These are phyloP conservation scores for Rhazya stricta DNA, from an alignment of 257 asterid genomes.

Conservation along the genomic window DNA sequence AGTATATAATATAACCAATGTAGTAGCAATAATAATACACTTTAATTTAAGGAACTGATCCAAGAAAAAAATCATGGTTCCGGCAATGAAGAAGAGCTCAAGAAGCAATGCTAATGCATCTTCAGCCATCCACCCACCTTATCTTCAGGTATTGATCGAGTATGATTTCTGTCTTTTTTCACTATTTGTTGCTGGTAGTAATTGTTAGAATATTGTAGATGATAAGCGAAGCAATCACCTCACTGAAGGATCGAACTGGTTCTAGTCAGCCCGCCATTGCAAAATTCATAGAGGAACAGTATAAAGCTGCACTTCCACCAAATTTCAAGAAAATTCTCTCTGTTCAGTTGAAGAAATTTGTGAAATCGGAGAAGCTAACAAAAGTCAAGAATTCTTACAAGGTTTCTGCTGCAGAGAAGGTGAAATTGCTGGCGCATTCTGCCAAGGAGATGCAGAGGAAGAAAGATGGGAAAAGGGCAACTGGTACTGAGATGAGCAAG, in stretches of 20 bases:
- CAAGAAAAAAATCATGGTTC: constrained; percentile 28
- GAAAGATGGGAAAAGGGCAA: background rate
- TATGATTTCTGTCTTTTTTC: background rate
- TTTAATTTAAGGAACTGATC: too few relatives aligned
- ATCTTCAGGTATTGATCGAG: constrained; percentile 29
- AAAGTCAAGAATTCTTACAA: constrained; percentile 50
- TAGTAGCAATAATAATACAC: too few relatives aligned
- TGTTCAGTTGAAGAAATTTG: constrained; percentile 42
- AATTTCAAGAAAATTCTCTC: constrained; percentile 46
- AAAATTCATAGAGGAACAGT: constrained; percentile 42
- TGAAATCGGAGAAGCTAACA: constrained; percentile 43
- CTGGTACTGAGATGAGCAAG: background rate
- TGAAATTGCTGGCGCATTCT: constrained; percentile 13
- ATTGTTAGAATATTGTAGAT: constrained; percentile 23
- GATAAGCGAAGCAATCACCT: constrained; percentile 51
- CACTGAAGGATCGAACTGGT: constrained; percentile 52
- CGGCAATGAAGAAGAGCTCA: constrained; percentile 28
- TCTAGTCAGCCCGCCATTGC: constrained; percentile 67
- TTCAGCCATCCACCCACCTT: constrained; percentile 40
- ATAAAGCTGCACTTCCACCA: constrained; percentile 36
- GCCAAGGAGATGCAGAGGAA: background rate
- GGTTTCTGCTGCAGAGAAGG: constrained; percentile 28
- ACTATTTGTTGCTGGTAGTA: background rate
- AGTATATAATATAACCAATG: too few relatives aligned
- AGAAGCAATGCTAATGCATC: constrained; percentile 16